Evolutionary conservation across 495 filamentous ascomycete genomes (phyloP).

Genomic region (Lasiosphaeris hirsuta): DNA sequence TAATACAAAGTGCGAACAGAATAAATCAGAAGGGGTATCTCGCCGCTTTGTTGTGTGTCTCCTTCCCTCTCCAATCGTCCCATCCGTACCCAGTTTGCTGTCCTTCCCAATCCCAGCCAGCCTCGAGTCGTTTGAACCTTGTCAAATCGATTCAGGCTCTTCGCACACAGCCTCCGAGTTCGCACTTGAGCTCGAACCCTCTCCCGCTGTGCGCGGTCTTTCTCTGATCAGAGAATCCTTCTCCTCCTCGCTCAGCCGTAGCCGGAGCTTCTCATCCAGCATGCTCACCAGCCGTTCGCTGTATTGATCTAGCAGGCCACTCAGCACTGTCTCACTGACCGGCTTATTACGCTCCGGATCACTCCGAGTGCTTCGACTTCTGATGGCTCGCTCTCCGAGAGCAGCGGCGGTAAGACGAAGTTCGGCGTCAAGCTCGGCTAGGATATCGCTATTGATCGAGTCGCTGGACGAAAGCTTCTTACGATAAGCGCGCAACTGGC

Average conservation of each 20-base stretch:
- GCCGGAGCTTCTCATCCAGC: slow-evolving; percentile 65
- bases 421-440: slow-evolving; percentile 76
- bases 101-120: background rate
- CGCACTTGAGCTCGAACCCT: slow-evolving; percentile 18
- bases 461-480: slow-evolving; percentile 70
- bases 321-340: slow-evolving; percentile 57
- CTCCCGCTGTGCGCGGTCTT: slow-evolving; percentile 27
- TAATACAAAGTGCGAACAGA: slow-evolving; percentile 5
- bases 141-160: slow-evolving; percentile 12
- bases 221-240: slow-evolving; percentile 21
- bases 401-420: slow-evolving; percentile 70
- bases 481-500: slow-evolving; percentile 74
- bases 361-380: slow-evolving; percentile 28
- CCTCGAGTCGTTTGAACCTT: background rate
- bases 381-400: slow-evolving; percentile 57
- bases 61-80: background rate
- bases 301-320: slow-evolving; percentile 65
- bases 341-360: slow-evolving; percentile 26
- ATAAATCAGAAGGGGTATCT: slow-evolving; percentile 12
- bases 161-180: slow-evolving; percentile 10
- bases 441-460: slow-evolving; percentile 58
- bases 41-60: background rate
- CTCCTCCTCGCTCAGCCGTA: slow-evolving; percentile 32
- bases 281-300: slow-evolving; percentile 65
- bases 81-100: background rate